Percentiles rank a stretch among this genome's conserved stretches.
Evolutionary conservation across 768 basidiomycete genomes (phyloP).

Genomic region (Pholiota molesta): DNA sequence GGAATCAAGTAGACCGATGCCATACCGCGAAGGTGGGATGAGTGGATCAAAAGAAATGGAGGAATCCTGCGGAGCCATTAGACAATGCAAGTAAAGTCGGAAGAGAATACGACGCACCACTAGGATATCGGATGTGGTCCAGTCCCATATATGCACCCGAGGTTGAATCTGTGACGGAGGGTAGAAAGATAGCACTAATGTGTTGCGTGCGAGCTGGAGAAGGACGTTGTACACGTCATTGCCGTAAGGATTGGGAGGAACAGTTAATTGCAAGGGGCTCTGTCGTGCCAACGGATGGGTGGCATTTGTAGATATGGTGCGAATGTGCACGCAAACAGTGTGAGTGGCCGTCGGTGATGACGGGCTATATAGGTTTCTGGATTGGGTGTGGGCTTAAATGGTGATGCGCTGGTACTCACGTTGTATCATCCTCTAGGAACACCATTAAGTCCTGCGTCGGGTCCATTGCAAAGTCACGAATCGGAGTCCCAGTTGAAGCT

Average conservation of each 20-base stretch:
- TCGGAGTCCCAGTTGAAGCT: neutral
- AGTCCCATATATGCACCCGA: too few species aligned
- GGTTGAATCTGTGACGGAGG: too few species aligned
- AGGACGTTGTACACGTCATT: neutral
- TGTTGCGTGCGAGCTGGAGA: neutral
- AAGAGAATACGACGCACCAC: too few species aligned
- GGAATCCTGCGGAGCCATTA: neutral
- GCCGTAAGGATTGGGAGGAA: neutral
- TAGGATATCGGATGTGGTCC: too few species aligned
- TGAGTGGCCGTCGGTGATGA: neutral
- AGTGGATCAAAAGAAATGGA: neutral
- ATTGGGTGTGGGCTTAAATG: too few species aligned
- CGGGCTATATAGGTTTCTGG: neutral
- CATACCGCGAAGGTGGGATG: neutral
- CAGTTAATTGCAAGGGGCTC: neutral
- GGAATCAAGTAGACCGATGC: neutral
- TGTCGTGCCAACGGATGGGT: neutral
- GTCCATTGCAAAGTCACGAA: neutral
- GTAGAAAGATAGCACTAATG: too few species aligned
- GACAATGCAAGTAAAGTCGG: neutral
- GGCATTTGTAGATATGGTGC: slow-evolving; percentile 1
- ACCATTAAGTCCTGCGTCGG: slow-evolving; percentile 1
- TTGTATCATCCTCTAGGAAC: neutral
- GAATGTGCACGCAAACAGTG: neutral
- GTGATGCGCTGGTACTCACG: neutral